A percentile compares a stretch with the other conserved stretches of the same genome.
phyloP scores from a whole-genome alignment of 805 yeast species.

The Maudiozyma saulgeensis region DNA sequence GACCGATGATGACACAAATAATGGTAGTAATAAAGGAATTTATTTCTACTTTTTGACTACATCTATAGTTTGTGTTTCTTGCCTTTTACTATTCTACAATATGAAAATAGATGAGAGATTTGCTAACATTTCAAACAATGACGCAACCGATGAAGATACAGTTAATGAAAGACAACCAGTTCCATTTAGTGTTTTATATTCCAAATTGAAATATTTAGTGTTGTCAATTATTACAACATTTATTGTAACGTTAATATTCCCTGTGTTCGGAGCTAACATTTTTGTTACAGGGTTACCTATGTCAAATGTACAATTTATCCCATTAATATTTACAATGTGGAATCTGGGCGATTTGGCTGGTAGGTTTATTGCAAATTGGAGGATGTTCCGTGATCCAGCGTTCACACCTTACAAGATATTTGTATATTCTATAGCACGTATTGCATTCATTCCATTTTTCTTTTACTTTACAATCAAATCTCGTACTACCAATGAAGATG shows the following conservation, averaged over 20 bases:
- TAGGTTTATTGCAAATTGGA: slow-evolving; percentile 50
- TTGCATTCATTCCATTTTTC: slow-evolving; percentile 60
- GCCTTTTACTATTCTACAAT: slow-evolving; percentile 18
- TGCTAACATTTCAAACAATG: background rate
- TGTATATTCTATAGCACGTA: slow-evolving; percentile 45
- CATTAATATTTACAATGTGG: slow-evolving; percentile 78
- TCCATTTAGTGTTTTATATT: slow-evolving; percentile 52
- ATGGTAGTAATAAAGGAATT: slow-evolving; percentile 12
- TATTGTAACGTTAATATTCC: slow-evolving; percentile 63
- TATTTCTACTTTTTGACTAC: slow-evolving; percentile 32
- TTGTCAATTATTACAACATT: slow-evolving; percentile 66
- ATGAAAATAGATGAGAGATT: slow-evolving; percentile 17
- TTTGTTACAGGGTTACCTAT: slow-evolving; percentile 35
- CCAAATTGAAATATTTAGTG: slow-evolving; percentile 54
- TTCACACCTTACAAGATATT: slow-evolving; percentile 33
- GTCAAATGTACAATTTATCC: slow-evolving; percentile 44
- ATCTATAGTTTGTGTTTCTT: slow-evolving; percentile 17
- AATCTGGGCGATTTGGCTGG: slow-evolving; percentile 82
- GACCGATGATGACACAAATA: slow-evolving; percentile 5
- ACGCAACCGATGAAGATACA: background rate
- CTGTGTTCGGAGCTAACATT: slow-evolving; percentile 75
- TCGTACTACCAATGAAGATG: background rate
- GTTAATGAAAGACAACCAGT: slow-evolving; percentile 25
- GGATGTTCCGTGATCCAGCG: slow-evolving; percentile 13
- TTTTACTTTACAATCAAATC: slow-evolving; percentile 41